Percentiles rank a stretch among this genome's conserved stretches.
These are phyloP conservation scores for Backusella mclennaniae DNA, from an alignment of 192 early-diverging fungal species.

Conservation along the genomic window DNA sequence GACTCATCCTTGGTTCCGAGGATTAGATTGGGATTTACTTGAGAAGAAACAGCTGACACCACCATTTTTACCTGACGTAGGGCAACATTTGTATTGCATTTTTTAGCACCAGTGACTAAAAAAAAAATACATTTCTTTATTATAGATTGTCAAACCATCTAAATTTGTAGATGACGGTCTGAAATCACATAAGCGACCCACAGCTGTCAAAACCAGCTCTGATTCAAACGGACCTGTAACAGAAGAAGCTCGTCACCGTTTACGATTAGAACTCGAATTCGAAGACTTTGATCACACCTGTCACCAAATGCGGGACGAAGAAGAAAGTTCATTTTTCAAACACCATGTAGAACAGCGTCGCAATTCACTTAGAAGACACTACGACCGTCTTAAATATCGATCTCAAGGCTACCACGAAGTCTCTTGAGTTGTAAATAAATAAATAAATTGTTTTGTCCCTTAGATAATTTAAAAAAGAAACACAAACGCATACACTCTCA, in stretches of 20 bases:
- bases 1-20: slow-evolving; percentile 27
- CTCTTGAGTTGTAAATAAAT: neutral
- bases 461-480: neutral
- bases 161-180: slow-evolving; percentile 12
- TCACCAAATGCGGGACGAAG: slow-evolving; percentile 5
- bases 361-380: slow-evolving; percentile 14
- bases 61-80: slow-evolving; percentile 21
- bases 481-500: neutral
- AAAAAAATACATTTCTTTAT: neutral
- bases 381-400: slow-evolving; percentile 9
- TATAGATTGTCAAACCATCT: slow-evolving; percentile 8
- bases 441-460: neutral
- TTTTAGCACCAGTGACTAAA: neutral
- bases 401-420: slow-evolving; percentile 13
- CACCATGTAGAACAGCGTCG: slow-evolving; percentile 12
- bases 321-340: slow-evolving; percentile 1
- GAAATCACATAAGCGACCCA: neutral
- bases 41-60: slow-evolving; percentile 20
- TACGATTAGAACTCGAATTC: slow-evolving; percentile 15
- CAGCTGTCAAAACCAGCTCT: slow-evolving; percentile 11
- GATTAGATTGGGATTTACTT: slow-evolving; percentile 22
- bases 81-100: neutral
- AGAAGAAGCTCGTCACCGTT: slow-evolving; percentile 19
- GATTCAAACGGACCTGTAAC: slow-evolving; percentile 11
- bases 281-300: slow-evolving; percentile 8